Evolutionary conservation across 192 early-diverging fungal species (phyloP).

Genomic region (Fimicolochytrium jonesii): DNA sequence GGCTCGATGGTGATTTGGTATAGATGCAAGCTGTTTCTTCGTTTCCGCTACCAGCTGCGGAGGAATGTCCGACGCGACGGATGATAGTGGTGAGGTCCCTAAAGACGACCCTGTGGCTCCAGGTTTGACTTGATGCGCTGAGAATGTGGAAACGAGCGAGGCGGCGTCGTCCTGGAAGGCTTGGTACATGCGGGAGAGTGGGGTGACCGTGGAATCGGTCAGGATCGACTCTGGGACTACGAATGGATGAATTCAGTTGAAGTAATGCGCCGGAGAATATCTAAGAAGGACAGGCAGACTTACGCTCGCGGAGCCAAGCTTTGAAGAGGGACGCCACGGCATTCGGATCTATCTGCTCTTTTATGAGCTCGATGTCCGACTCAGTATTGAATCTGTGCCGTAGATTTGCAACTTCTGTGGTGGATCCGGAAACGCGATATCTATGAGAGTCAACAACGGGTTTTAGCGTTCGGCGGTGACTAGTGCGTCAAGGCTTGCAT

Average conservation of each 20-base stretch:
- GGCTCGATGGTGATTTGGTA: constrained; percentile 53
- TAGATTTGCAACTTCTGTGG: constrained; percentile 64
- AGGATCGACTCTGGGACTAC: constrained; percentile 14
- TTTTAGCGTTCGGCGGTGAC: no score
- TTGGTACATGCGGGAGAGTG: background rate
- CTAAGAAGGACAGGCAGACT: background rate
- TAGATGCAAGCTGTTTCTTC: no score
- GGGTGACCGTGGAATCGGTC: background rate
- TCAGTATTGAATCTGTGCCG: constrained; percentile 76
- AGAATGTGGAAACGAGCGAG: no score
- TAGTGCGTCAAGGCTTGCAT: no score
- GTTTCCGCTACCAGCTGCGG: background rate
- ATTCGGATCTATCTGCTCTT: constrained; percentile 16
- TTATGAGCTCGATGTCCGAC: constrained; percentile 65
- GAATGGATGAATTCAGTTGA: background rate
- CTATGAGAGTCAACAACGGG: no score
- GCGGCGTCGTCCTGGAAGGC: background rate
- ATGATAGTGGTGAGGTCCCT: no score
- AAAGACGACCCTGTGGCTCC: no score
- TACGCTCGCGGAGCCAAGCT: constrained; percentile 15
- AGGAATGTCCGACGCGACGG: no score
- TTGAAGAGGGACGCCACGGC: constrained; percentile 25
- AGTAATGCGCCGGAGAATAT: background rate
- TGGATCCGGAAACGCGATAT: constrained; percentile 85
- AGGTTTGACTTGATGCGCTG: no score